These are phyloP conservation scores for Tetrapyrgos nigripes DNA, from an alignment of 1,284 basidiomycete genomes.

Conservation along the genomic window DNA sequence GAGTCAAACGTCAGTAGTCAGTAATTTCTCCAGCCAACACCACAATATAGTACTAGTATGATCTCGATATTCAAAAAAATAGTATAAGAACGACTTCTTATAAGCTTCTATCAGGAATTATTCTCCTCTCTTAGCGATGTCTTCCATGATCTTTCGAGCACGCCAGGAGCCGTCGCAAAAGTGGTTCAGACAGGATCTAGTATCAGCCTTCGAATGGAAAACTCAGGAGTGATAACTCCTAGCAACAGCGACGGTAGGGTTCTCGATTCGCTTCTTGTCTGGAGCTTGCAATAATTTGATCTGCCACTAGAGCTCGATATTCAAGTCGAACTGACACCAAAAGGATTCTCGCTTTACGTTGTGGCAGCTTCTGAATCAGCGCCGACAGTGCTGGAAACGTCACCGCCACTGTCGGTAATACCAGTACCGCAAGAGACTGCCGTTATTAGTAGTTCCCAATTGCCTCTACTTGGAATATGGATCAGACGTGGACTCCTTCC, in stretches of 20 bases:
- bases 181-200: neutral
- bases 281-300: neutral
- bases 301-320: constrained; percentile 1
- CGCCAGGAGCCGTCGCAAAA: neutral
- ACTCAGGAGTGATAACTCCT: neutral
- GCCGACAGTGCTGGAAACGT: neutral
- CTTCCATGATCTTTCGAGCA: neutral
- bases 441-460: no score
- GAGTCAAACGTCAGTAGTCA: no score
- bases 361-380: neutral
- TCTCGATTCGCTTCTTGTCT: neutral
- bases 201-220: neutral
- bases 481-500: no score
- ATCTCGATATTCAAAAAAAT: no score
- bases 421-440: no score
- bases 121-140: neutral
- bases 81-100: no score
- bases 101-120: no score
- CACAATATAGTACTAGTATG: no score
- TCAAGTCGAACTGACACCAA: neutral
- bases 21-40: no score
- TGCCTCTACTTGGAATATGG: no score
- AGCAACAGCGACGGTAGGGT: neutral
- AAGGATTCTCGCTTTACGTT: neutral
- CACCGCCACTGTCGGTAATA: neutral